Conservation (phyloP, 1,284 basidiomycete species). For the Cutaneotrichosporon dermatis region DNA sequence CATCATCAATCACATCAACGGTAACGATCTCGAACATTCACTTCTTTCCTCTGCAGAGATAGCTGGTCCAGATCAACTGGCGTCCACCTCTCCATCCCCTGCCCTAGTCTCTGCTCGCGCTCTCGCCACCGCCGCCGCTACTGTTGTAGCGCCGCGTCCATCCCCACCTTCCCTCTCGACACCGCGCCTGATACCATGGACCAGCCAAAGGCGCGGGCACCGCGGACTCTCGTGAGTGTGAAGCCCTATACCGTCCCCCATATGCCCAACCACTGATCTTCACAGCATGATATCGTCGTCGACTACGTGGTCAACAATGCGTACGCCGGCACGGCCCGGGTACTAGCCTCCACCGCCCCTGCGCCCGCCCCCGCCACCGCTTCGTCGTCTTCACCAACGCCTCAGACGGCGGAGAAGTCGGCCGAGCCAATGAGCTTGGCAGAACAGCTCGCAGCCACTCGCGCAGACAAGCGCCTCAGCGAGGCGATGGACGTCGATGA, state of each 20-base stretch:
- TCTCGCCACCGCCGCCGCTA: too few species aligned
- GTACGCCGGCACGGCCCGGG: slow-evolving; percentile 34
- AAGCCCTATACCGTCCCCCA: neutral
- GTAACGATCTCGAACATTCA: too few species aligned
- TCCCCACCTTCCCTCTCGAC: too few species aligned
- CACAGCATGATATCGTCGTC: slow-evolving; percentile 44
- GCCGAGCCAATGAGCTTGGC: neutral
- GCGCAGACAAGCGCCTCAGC: neutral
- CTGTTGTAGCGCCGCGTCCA: too few species aligned
- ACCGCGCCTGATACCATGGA: too few species aligned
- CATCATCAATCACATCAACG: too few species aligned
- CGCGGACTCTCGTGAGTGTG: slow-evolving; percentile 8
- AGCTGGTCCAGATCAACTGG: too few species aligned
- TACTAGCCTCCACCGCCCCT: slow-evolving; percentile 15
- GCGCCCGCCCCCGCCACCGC: neutral
- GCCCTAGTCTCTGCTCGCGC: too few species aligned
- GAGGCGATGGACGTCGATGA: slow-evolving; percentile 14
- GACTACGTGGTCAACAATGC: slow-evolving; percentile 40
- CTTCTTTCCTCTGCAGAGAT: too few species aligned
- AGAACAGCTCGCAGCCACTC: neutral
- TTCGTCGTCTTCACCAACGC: neutral
- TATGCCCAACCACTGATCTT: too few species aligned
- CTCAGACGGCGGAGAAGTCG: neutral
- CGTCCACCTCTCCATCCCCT: too few species aligned
- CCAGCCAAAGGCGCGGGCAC: neutral